phyloP scores from a whole-genome alignment of 371 early-diverging fungal genomes.

The Nosema muscidifuracis region DNA sequence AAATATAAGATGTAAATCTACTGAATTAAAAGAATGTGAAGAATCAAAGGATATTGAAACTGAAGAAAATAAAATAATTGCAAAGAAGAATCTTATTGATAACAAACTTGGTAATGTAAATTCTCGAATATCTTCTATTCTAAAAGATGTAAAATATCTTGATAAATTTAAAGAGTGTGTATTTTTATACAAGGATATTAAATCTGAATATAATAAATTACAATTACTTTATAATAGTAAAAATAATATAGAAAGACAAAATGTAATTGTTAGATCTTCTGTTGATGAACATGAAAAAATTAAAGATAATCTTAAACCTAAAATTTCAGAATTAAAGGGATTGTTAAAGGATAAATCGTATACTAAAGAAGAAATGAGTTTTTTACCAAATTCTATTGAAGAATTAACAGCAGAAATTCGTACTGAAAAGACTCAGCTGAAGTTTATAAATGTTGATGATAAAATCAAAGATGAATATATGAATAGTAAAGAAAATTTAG shows the following conservation, averaged over 20 bases:
- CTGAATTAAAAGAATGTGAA: constrained; percentile 1
- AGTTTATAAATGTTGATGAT: constrained; percentile 39
- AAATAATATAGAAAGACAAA: neutral
- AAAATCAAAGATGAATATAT: constrained; percentile 27
- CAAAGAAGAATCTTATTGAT: neutral
- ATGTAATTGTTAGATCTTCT: neutral
- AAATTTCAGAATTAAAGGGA: constrained; percentile 20
- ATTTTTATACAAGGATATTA: neutral
- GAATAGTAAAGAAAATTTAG: constrained; percentile 26
- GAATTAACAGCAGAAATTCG: constrained; percentile 39
- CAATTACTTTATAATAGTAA: neutral
- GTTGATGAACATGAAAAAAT: constrained; percentile 1
- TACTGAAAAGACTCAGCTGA: constrained; percentile 23
- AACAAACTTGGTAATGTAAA: constrained; percentile 12
- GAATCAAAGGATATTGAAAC: neutral
- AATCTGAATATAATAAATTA: constrained; percentile 5
- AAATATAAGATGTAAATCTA: neutral
- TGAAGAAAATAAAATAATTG: neutral
- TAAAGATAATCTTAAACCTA: constrained; percentile 16
- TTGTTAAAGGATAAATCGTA: constrained; percentile 9
- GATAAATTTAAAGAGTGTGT: neutral
- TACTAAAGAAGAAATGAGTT: constrained; percentile 6
- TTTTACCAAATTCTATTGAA: constrained; percentile 36
- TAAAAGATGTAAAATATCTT: constrained; percentile 6
- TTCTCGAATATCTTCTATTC: neutral